These are phyloP conservation scores for Xylaria sp. DNA, from an alignment of 2,329 filamentous ascomycete species.

Conservation along the genomic window DNA sequence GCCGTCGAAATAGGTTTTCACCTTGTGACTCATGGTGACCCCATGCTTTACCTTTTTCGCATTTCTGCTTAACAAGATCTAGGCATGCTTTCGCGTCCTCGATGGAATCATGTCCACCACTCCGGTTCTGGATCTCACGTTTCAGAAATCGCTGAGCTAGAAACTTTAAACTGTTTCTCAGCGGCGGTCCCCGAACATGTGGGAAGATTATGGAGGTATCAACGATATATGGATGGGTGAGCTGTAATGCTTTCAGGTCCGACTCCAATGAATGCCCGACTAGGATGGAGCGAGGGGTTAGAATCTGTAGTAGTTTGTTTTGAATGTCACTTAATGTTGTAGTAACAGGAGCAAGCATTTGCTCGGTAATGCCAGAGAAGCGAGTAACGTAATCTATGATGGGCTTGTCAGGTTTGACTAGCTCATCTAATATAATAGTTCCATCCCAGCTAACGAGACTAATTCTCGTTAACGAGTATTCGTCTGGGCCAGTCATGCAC, in stretches of 20 bases:
- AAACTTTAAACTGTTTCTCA: conserved; percentile 92
- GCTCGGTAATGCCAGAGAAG: conserved; percentile 91
- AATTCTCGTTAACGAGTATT: conserved; percentile 87
- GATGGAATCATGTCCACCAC: conserved; percentile 84
- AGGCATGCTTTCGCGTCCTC: conserved; percentile 93
- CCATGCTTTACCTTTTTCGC: conserved; percentile 90
- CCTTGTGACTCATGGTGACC: conserved; percentile 80
- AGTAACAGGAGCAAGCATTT: conserved; percentile 83
- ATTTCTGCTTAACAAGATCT: conserved; percentile 94
- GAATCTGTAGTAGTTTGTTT: conserved; percentile 74
- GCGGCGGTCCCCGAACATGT: conserved; percentile 86
- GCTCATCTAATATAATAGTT: conserved; percentile 82
- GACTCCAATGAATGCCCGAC: conserved; percentile 85
- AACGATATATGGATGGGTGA: conserved; percentile 92
- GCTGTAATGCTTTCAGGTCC: conserved; percentile 83
- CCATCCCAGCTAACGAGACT: conserved; percentile 90
- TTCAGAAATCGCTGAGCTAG: conserved; percentile 86
- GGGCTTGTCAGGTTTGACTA: conserved; percentile 89
- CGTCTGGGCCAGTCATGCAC: conserved; percentile 85
- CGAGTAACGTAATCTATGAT: conserved; percentile 93
- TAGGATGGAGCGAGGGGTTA: conserved; percentile 79
- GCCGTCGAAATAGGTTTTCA: conserved; percentile 89
- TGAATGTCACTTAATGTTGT: conserved; percentile 89
- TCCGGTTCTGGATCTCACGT: conserved; percentile 86
- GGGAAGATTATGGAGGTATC: conserved; percentile 92